phyloP scores from a whole-genome alignment of 2,329 filamentous ascomycete genomes.

The Plenodomus tracheiphilus region DNA sequence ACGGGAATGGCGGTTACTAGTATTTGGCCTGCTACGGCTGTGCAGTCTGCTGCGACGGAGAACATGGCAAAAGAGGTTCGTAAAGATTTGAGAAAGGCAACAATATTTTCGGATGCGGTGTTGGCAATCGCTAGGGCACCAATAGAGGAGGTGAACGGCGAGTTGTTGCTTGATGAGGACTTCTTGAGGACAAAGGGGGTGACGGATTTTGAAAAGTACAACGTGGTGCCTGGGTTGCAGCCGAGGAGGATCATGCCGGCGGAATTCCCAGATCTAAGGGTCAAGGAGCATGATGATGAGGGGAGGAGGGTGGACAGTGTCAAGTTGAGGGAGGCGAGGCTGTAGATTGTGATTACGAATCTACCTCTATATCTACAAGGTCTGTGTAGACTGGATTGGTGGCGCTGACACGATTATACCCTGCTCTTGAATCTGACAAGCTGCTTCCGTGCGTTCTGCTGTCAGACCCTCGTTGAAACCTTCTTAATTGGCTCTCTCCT shows the following conservation, averaged over 20 bases:
- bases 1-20: constrained; percentile 75
- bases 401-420: no score
- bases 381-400: no score
- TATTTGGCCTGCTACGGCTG: constrained; percentile 79
- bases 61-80: constrained; percentile 51
- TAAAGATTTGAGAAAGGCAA: constrained; percentile 65
- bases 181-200: constrained; percentile 71
- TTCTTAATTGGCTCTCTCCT: no score
- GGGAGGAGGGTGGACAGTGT: constrained; percentile 71
- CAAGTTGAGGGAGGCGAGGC: constrained; percentile 24
- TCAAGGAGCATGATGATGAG: constrained; percentile 80
- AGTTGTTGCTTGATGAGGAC: constrained; percentile 77
- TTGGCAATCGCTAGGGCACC: constrained; percentile 69
- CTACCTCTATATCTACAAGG: no score
- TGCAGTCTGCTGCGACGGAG: constrained; percentile 75
- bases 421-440: background rate
- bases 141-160: constrained; percentile 66
- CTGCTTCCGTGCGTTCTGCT: background rate
- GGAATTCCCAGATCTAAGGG: constrained; percentile 68
- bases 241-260: constrained; percentile 80
- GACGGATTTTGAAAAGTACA: constrained; percentile 73
- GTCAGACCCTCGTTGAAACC: no score
- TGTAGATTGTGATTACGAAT: constrained; percentile 10
- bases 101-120: constrained; percentile 80
- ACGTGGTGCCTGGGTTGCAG: constrained; percentile 62